Conservation (phyloP, 2,329 filamentous ascomycete species). For the Herpotrichia juniperi region DNA sequence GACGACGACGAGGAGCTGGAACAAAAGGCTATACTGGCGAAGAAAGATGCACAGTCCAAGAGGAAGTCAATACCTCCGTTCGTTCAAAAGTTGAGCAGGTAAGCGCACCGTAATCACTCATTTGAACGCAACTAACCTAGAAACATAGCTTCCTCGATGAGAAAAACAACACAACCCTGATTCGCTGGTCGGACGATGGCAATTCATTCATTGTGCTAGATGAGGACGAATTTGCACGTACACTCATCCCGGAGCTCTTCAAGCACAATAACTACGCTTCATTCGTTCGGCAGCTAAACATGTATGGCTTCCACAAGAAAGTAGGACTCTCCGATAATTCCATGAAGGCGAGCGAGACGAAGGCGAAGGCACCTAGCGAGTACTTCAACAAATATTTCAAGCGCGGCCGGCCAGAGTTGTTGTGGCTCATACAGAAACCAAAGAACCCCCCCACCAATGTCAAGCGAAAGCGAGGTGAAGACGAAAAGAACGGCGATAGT, state of each 20-base stretch:
- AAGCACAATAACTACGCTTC: constrained; percentile 82
- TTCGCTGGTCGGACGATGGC: constrained; percentile 95
- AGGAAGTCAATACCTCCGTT: constrained; percentile 97
- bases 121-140: constrained; percentile 19
- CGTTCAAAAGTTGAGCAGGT: constrained; percentile 98
- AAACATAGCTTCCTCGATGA: constrained; percentile 83
- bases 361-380: constrained; percentile 97
- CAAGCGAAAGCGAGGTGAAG: constrained; percentile 61
- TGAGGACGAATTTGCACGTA: constrained; percentile 85
- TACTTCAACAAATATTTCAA: constrained; percentile 98
- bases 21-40: constrained; percentile 78
- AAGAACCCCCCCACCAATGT: constrained; percentile 67
- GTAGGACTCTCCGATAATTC: constrained; percentile 89
- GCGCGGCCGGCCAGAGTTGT: constrained; percentile 85
- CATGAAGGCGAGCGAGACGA: constrained; percentile 95
- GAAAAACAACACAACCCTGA: constrained; percentile 89
- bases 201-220: constrained; percentile 97
- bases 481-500: constrained; percentile 69
- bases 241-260: constrained; percentile 75
- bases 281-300: constrained; percentile 72
- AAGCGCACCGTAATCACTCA: constrained; percentile 38
- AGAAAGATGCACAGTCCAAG: constrained; percentile 86
- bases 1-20: constrained; percentile 82
- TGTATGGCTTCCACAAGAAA: constrained; percentile 63
- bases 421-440: constrained; percentile 97